These are phyloP conservation scores for Micractinium sp. DNA, from an alignment of 139 green algal species.

Conservation along the genomic window DNA sequence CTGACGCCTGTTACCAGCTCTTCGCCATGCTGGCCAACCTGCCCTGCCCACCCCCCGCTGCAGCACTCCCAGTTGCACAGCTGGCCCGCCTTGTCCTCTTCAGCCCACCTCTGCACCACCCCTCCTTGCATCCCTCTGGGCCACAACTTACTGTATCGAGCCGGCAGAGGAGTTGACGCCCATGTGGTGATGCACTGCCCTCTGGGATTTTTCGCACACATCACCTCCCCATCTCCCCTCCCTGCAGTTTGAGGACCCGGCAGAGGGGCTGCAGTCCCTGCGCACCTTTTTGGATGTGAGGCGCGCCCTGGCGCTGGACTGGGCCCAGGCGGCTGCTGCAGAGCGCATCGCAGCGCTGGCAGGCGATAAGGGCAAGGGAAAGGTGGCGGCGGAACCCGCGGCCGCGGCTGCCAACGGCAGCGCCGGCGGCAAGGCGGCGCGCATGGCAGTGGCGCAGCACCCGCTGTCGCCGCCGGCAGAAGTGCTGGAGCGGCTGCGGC, in stretches of 20 bases:
- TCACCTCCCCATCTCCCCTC: background rate
- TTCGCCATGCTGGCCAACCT: too few relatives aligned
- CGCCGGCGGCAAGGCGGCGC: background rate
- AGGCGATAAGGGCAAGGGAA: background rate
- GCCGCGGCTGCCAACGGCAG: background rate
- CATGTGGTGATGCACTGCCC: too few relatives aligned
- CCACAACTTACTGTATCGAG: too few relatives aligned
- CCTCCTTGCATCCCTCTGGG: background rate
- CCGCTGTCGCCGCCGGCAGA: conserved; percentile 31
- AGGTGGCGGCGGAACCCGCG: background rate
- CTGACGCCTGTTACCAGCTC: too few relatives aligned
- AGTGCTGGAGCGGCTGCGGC: conserved; percentile 22
- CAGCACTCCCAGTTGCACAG: too few relatives aligned
- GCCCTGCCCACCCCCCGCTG: too few relatives aligned
- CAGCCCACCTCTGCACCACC: background rate
- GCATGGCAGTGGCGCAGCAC: background rate
- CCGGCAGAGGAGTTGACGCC: too few relatives aligned
- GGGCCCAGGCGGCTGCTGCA: conserved; percentile 49
- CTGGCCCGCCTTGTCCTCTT: too few relatives aligned
- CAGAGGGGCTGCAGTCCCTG: conserved; percentile 73
- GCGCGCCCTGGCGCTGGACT: conserved; percentile 43
- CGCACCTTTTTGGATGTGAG: conserved; percentile 77
- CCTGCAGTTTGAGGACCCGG: conserved; percentile 86
- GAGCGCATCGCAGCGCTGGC: conserved; percentile 20
- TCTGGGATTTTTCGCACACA: background rate